Base-by-base conservation (phyloP, 108 stramenopile genomes). In the Nannochloropsis oceanica region DNA sequence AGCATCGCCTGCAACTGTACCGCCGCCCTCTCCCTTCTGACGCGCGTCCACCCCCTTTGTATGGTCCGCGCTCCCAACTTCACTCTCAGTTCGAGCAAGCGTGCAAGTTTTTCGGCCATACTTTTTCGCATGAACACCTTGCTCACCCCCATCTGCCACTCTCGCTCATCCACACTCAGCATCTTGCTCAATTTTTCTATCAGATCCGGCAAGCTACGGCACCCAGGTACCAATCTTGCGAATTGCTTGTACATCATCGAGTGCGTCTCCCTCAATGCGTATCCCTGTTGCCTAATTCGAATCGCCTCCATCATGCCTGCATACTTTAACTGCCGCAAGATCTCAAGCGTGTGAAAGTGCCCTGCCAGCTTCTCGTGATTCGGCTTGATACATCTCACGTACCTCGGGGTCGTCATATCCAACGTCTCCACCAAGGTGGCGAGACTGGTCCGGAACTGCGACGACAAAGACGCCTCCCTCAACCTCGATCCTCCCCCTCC, bases 271-370 rank as follows among this genome's bases (percentile, higher is more conserved):
- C 87, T 80, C 81, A 84, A 80, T 9, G 84, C 87, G 84, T 84
- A 87, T 24, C 87, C 87, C 86, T 96, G 94, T 73, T 95, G 91
- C 13, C 98, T 93, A 87, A 99, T 96, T 25, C 96, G 93, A 83
- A 99, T 95, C 42, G 97, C 94, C 91, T 99, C 98, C 94, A 99
- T 94, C 96, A 97, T 97, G 82, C 98, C 98, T n/a, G 96, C 94
- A 87, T 97, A 97, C 84, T 95, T 92, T 12, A 99, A 91, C 90
- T 99, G 98, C 82, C 93, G 87, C 43, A 97, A 84, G 26, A 44
- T 59, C 24, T 83, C 84, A 43, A 34, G 73, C 13, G 50, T 73
- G 73, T 92, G 85, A 79, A 92, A 89, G 44, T 43, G 25, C 18
- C 50, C 46, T 26, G 90, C 46, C 22, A 26, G 25, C 91, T 92